Evolutionary conservation across 768 basidiomycete species (phyloP), one percentile per base, ranked within the genome.

Genomic region (Psilocybe azurescens): DNA sequence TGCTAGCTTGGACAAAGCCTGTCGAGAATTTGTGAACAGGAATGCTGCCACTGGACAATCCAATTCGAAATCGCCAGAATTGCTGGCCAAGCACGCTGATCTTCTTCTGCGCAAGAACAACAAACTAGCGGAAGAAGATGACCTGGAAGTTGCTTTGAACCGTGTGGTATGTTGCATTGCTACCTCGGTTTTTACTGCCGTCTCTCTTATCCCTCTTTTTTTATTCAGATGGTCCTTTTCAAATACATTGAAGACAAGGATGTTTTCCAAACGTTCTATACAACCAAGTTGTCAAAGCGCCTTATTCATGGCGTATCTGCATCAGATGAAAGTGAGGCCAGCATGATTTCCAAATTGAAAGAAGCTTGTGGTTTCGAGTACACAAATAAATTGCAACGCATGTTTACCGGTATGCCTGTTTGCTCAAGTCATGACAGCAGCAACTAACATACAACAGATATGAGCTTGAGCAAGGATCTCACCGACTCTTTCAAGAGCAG

Each of bases 171-270:
- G 90, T 69, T 13, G 14, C 41, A 44, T 44, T 28, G 50, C 24
- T 11, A 18, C 10, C 16, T 29, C 53, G 49, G 8, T 28, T 29
- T 30, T 46, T 0, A 11, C 44, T 5, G 14, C 6, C 29, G 11
- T 16, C 28, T 18, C 47, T 20, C 60, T 18, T 56, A 32, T 29
- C 2, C 13, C 16, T 51, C 13, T 72, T 74, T 78, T 57, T 56
- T 76, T 11, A 46, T 65, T 5, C 71, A 99, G 97, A 97, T 98
- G 95, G 83, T 93, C 13, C 79, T 99, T 53, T 97, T 99, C 91
- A 95, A 95, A 74, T 99, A 97, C 77, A 91, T 98, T 69, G 94
- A 96, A 73, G 96, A 99, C 82, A 97, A 97, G 80, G 97, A 99
- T 67, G 94, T 99, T 11, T 99, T 98, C 88, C 95, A 97, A 72